Evolutionary conservation across 75 land plant genomes (phyloP), one percentile per base, ranked within the genome.

Genomic region (Selaginella tamariscina): DNA sequence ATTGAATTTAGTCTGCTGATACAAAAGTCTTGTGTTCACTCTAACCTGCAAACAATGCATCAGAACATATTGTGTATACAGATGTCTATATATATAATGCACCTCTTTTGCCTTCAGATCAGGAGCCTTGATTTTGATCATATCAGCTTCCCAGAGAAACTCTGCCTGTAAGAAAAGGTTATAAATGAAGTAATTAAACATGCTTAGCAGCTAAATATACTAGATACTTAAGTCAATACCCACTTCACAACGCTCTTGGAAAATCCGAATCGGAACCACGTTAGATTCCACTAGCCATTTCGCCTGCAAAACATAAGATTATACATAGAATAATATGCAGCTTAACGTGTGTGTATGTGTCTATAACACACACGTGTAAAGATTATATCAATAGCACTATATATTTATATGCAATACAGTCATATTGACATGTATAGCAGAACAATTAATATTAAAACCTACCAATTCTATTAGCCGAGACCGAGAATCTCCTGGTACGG

Each of bases 1-100:
- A 65, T 95, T 95, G 78, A 95, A 95, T 67, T 95, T 95, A 54
- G 99, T 95, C 76, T 95, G 99, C 80, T 95, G 99, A 75, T 95
- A 95, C 20, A 95, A 73, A 67, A 95, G 86, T 33, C 99, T 88
- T 54, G 99, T 95, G 59, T 95, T 95, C 62, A 88, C 93, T 74
- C 99, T 82, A 55, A 95, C 99, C 99, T 95, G 87, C 56, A 73
- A 66, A 68, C 56, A 20, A 55, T 20, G 29, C 64, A 27, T 20
- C 23, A 39, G 59, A 27, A 24, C 32, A 56, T 32, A 24, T 2
- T 26, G 55, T 24, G 26, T 68, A 28, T 67, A n/a, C n/a, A n/a
- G n/a, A n/a, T n/a, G n/a, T n/a, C n/a, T n/a, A n/a, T n/a, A n/a
- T n/a, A 49, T 18, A 30, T 0, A 65, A 32, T 30, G 56, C 65